These are phyloP conservation scores for Annulohypoxylon nitens DNA, from an alignment of 495 filamentous ascomycete genomes.

Conservation along the genomic window DNA sequence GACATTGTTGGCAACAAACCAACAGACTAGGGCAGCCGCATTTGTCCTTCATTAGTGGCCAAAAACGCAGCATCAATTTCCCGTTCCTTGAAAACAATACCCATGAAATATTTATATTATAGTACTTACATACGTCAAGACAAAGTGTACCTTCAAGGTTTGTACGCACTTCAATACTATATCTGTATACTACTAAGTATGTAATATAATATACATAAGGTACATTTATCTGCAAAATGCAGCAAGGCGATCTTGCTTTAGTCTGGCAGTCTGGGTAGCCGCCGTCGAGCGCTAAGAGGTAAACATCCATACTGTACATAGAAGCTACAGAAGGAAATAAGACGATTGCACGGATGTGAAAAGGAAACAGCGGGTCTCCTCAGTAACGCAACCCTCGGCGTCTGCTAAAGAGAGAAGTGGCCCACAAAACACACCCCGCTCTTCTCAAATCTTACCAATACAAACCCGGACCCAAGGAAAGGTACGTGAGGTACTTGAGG, in stretches of 20 bases:
- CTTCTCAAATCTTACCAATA: constrained; percentile 34
- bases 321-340: constrained; percentile 3
- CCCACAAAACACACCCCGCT: constrained; percentile 39
- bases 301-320: constrained; percentile 5
- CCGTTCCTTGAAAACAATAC: constrained; percentile 4
- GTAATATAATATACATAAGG: not conserved
- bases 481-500: not conserved
- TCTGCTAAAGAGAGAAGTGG: constrained; percentile 33
- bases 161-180: no score
- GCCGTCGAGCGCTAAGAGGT: constrained; percentile 25
- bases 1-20: constrained; percentile 11
- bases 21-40: constrained; percentile 26
- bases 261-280: constrained; percentile 35
- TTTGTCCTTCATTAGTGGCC: constrained; percentile 33
- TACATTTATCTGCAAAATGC: constrained; percentile 36
- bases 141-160: not conserved
- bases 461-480: constrained; percentile 12
- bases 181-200: no score
- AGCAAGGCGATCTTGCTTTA: constrained; percentile 51
- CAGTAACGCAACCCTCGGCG: constrained; percentile 52
- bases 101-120: constrained; percentile 4
- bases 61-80: constrained; percentile 15
- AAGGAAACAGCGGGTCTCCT: constrained; percentile 36
- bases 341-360: constrained; percentile 10
- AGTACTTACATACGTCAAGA: not conserved